These are phyloP conservation scores for Cadophora sp. DNA, from an alignment of 2,329 filamentous ascomycete genomes.

Conservation along the genomic window DNA sequence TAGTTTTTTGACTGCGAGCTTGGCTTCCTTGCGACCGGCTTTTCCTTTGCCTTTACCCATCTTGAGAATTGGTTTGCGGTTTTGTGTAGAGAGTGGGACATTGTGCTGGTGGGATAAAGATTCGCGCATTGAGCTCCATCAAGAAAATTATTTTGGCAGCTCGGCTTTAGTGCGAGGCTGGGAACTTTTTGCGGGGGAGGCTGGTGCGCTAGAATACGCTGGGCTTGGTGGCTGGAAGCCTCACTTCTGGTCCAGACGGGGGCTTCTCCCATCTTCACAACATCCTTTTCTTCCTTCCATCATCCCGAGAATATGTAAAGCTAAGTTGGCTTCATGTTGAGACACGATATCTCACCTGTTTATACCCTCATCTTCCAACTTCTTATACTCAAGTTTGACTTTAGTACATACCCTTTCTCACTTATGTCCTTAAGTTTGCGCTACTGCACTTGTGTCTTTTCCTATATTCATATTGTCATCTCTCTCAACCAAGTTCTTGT, in stretches of 20 bases:
- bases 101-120: constrained; percentile 12
- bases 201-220: neutral
- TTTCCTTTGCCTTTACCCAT: constrained; percentile 37
- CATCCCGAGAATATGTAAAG: no score
- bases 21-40: constrained; percentile 25
- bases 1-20: constrained; percentile 22
- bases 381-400: no score
- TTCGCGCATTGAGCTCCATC: constrained; percentile 17
- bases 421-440: no score
- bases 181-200: constrained; percentile 17
- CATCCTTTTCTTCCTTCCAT: no score
- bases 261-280: no score
- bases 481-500: no score
- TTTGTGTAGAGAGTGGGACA: neutral
- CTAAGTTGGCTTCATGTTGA: no score
- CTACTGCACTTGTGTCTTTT: no score
- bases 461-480: no score
- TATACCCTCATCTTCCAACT: no score
- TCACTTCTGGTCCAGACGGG: neutral
- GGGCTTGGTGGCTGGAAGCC: neutral
- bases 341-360: no score
- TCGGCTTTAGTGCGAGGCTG: constrained; percentile 28
- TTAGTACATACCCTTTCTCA: no score
- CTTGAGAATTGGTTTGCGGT: constrained; percentile 12
- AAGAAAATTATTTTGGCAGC: constrained; percentile 32